Base-by-base conservation (phyloP, 2,329 filamentous ascomycete species). In the Pezicula radicicola region DNA sequence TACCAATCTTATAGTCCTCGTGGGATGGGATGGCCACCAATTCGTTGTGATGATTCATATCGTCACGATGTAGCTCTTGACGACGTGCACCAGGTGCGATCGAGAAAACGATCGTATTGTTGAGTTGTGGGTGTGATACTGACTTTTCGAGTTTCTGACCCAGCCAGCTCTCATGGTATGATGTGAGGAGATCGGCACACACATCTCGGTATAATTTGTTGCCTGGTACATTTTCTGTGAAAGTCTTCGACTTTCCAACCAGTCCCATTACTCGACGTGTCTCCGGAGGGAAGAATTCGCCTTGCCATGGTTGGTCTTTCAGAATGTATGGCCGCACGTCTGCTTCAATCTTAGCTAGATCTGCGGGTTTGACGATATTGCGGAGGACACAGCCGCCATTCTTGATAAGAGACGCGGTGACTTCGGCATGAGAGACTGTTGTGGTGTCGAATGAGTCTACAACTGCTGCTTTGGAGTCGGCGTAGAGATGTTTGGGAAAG, bases 11-110 rank as follows among this genome's bases (percentile, higher is more conserved):
- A 50, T 59, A 56, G 18, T 55, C 30, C 25, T 52, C 57, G 27
- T 46, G 25, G 7, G 43, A 43, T 13, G n/a, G 25, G 10, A 50
- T 27, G 9, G 55, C 50, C 3, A 36, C 51, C 21, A 49, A 54
- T 44, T 51, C 39, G 25, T 57, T 55, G 36, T 66, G 60, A 51
- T 63, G 60, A 41, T 61, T 59, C 40, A 51, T 50, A 60, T 73
- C 69, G 46, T 71, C 61, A 13, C 69, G 60, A 41, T 74, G 69
- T 40, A 72, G 50, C 0, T 66, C 62, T 51, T 74, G 71, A 42
- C 68, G 66, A 28, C 59, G 62, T 13, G 66, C 70, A 1, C 72
- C 72, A 0, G 71, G 71, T 49, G 53, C 52, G 42, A 64, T 59
- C 27, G 48, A 52, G 53, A 68, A 66, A 6, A 63, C 58, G 25